phyloP scores from a whole-genome alignment of 2,329 filamentous ascomycete genomes.

The Colletotrichum zoysiae region DNA sequence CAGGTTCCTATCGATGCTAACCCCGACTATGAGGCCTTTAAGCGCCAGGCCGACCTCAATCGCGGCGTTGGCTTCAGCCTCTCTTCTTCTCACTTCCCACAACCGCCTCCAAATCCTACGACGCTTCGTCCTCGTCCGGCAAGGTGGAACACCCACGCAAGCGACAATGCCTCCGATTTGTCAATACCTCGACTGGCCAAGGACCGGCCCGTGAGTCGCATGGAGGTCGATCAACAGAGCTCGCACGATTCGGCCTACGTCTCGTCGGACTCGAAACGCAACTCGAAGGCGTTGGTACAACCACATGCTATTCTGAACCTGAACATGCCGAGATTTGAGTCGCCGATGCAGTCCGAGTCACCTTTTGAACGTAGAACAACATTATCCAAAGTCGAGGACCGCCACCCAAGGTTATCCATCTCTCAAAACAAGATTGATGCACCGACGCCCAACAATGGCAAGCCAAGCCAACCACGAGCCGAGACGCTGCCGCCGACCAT shows the following conservation, averaged over 20 bases:
- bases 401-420: slow-evolving; percentile 67
- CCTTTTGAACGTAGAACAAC: slow-evolving; percentile 51
- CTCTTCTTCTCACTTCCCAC: slow-evolving; percentile 60
- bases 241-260: slow-evolving; percentile 67
- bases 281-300: slow-evolving; percentile 62
- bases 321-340: slow-evolving; percentile 59
- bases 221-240: slow-evolving; percentile 61
- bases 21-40: slow-evolving; percentile 85
- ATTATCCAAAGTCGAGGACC: slow-evolving; percentile 61
- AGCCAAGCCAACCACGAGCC: slow-evolving; percentile 51
- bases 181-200: slow-evolving; percentile 21
- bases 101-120: slow-evolving; percentile 48
- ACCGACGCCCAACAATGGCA: slow-evolving; percentile 48
- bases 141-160: slow-evolving; percentile 63
- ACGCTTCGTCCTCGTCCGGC: slow-evolving; percentile 57
- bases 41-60: slow-evolving; percentile 77
- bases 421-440: slow-evolving; percentile 61
- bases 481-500: slow-evolving; percentile 66
- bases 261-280: slow-evolving; percentile 67
- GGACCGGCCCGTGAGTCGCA: slow-evolving; percentile 45
- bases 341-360: slow-evolving; percentile 50
- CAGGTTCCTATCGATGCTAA: slow-evolving; percentile 80
- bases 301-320: slow-evolving; percentile 50
- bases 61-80: slow-evolving; percentile 63
- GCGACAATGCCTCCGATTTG: slow-evolving; percentile 55